phyloP scores from a whole-genome alignment of 1,284 basidiomycete genomes.

The Butyriboletus appendiculatus region DNA sequence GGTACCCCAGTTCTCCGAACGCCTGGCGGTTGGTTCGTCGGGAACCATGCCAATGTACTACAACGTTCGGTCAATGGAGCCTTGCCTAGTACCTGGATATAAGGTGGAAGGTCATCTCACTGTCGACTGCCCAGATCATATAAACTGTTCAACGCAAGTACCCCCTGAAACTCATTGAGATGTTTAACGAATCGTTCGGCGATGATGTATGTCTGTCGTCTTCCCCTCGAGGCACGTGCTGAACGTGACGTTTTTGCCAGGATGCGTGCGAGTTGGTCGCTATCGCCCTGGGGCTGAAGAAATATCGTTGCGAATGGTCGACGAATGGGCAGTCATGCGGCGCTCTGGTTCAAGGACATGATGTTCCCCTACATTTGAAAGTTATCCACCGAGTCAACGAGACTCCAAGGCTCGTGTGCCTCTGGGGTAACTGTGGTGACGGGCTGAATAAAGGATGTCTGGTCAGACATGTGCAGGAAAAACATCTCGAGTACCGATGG shows the following conservation, averaged over 20 bases:
- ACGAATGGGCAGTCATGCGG: constrained; percentile 15
- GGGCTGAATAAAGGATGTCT: constrained; percentile 17
- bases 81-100: constrained; percentile 8
- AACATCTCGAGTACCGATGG: constrained; percentile 23
- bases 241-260: constrained; percentile 4
- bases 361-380: constrained; percentile 24
- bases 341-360: constrained; percentile 6
- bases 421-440: constrained; percentile 18
- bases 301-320: constrained; percentile 12
- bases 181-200: constrained; percentile 16
- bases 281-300: background rate
- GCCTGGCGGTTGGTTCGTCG: constrained; percentile 21
- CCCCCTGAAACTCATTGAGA: background rate
- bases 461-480: constrained; percentile 25
- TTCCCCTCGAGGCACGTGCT: background rate
- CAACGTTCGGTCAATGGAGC: constrained; percentile 1
- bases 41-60: constrained; percentile 18
- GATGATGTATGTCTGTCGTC: constrained; percentile 16
- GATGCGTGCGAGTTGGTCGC: constrained; percentile 16
- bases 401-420: constrained; percentile 8
- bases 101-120: constrained; percentile 1
- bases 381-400: constrained; percentile 6
- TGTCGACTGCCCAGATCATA: background rate
- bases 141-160: background rate
- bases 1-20: constrained; percentile 2